Base-by-base conservation (phyloP, 2,329 filamentous ascomycete species). In the Microcyclosporella mali region DNA sequence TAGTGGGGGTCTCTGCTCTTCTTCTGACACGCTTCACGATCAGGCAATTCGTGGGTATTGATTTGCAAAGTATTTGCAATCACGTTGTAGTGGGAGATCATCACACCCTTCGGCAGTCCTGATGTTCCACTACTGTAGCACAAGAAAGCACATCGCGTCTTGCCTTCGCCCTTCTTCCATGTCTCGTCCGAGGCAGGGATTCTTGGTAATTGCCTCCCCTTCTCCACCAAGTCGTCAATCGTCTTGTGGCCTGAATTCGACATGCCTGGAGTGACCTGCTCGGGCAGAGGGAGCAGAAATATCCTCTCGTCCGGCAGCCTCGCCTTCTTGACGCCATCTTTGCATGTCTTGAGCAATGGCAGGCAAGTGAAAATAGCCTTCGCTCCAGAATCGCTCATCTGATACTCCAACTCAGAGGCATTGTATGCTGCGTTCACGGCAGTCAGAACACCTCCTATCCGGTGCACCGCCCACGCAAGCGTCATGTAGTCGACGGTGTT, bases 401-500 rank as follows among this genome's bases (percentile, higher is more conserved):
- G 85, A 56, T 86, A 81, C 53, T 80, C 78, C 38, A 89, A 70
- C 60, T 90, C 85, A 3, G 70, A 64, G 3, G 75, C 73, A 9
- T 79, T 84, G 63, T 88, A 88, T 3, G 80, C 81, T 10, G 85
- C 84, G 60, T 85, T 89, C 43, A 84, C 85, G 1, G 84, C 83
- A 0, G 81, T 83, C 44, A 82, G 75, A 43, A 90, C 74, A 47
- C 84, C 86, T n/a, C 80, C 80, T 11, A 89, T 67, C 43, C 82
- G 75, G 61, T 90, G 86, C 12, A 85, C 74, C 2, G 85, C 82
- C 74, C 85, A 87, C 30, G 77, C 78, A 21, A 88, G 66, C 3
- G 84, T 78, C 47, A 88, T 67, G 40, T 83, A 86, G 64, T 92
- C 85, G 50, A 92, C 79, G 78, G 85, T 87, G 61, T 94, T 94